Evolutionary conservation across 1,284 basidiomycete species (phyloP).

Genomic region (Trametes polyzona): DNA sequence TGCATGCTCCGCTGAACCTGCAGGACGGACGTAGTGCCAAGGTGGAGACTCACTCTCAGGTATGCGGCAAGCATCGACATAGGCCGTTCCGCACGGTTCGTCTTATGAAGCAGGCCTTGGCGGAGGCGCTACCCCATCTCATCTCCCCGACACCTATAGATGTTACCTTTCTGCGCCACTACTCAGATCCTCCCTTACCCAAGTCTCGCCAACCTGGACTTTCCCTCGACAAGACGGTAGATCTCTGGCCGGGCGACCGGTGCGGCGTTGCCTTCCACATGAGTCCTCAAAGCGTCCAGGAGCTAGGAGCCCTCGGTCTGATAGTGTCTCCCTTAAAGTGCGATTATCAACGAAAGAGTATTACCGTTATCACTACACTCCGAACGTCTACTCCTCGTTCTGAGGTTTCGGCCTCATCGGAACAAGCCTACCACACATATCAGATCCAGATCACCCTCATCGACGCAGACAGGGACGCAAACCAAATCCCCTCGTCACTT

Average conservation of each 20-base stretch:
- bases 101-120: not conserved
- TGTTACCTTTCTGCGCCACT: not conserved
- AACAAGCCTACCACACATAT: too few relatives aligned
- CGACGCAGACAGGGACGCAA: too few relatives aligned
- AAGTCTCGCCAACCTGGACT: not conserved
- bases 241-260: not conserved
- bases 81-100: not conserved
- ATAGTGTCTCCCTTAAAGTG: too few relatives aligned
- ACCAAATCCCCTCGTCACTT: too few relatives aligned
- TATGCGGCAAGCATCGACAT: not conserved
- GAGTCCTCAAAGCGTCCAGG: too few relatives aligned
- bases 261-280: too few relatives aligned
- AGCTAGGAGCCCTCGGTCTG: too few relatives aligned
- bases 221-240: not conserved
- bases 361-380: too few relatives aligned
- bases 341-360: too few relatives aligned
- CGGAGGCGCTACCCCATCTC: not conserved
- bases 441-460: too few relatives aligned
- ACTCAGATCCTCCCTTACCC: not conserved
- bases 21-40: not conserved
- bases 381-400: too few relatives aligned
- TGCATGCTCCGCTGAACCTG: not conserved
- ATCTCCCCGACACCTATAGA: not conserved
- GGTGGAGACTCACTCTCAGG: not conserved
- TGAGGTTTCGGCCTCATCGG: too few relatives aligned